A percentile compares a stretch with the other conserved stretches of the same genome.
phyloP scores from a whole-genome alignment of 345 rosid genomes.

The Brassica carinata region DNA sequence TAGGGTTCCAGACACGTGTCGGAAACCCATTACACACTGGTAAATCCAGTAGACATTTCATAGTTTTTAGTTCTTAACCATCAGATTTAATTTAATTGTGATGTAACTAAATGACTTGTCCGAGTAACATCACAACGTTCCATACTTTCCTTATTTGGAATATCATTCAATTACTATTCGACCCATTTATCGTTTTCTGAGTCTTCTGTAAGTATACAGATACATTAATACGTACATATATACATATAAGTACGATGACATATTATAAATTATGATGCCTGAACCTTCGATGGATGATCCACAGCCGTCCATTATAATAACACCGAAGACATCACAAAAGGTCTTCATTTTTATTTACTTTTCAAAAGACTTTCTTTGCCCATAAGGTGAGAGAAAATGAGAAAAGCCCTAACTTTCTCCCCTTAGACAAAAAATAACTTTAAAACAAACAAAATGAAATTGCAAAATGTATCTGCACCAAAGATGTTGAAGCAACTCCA shows the following conservation, averaged over 20 bases:
- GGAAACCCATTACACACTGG: conserved; percentile 42
- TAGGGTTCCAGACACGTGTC: conserved; percentile 58
- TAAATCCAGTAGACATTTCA: conserved; percentile 36
- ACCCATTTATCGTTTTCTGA: neutral
- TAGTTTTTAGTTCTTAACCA: conserved; percentile 30
- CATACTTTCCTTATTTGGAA: conserved; percentile 51
- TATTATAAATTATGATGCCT: conserved; percentile 27
- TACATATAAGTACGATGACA: conserved; percentile 24
- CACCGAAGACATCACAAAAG: conserved; percentile 4
- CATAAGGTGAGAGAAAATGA: conserved; percentile 26
- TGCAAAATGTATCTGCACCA: conserved; percentile 51
- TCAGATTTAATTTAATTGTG: conserved; percentile 32
- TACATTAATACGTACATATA: neutral
- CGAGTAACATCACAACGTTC: conserved; percentile 40
- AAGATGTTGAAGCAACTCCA: conserved; percentile 50
- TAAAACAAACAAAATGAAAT: conserved; percentile 23
- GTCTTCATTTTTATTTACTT: neutral
- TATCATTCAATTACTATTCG: conserved; percentile 18
- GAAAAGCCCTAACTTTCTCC: conserved; percentile 36
- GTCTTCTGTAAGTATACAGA: neutral
- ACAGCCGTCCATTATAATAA: conserved; percentile 54
- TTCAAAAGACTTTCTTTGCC: conserved; percentile 12
- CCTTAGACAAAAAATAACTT: conserved; percentile 1
- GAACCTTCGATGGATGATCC: conserved; percentile 34
- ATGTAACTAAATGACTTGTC: conserved; percentile 37